Percentiles rank a stretch among this genome's conserved stretches.
phyloP scores from a whole-genome alignment of 257 asterid genomes.

The Solanum paucissectum region DNA sequence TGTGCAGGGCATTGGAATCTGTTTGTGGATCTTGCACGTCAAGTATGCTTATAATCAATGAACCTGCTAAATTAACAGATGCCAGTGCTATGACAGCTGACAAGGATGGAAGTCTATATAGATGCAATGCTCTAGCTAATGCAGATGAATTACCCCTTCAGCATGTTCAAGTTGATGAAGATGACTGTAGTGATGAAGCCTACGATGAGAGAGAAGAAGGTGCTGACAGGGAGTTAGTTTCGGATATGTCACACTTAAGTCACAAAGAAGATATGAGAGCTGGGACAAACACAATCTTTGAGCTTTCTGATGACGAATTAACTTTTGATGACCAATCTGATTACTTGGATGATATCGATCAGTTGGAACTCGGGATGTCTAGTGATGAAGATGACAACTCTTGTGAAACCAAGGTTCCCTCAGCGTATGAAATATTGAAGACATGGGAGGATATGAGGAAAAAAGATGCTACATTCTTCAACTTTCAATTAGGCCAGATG shows the following conservation, averaged over 20 bases:
- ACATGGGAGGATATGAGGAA: conserved; percentile 49
- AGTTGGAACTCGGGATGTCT: conserved; percentile 17
- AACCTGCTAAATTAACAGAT: neutral
- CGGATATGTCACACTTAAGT: neutral
- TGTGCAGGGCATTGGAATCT: conserved; percentile 44
- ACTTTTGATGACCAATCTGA: conserved; percentile 8
- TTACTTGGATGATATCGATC: conserved; percentile 21
- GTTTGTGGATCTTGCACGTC: conserved; percentile 24
- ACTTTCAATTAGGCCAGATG: conserved; percentile 4
- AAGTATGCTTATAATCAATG: neutral
- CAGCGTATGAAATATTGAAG: conserved; percentile 63
- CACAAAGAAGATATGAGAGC: neutral
- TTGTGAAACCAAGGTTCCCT: conserved; percentile 30
- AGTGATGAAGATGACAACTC: conserved; percentile 21
- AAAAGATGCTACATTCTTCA: conserved; percentile 5
- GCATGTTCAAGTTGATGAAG: neutral
- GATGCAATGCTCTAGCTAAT: neutral
- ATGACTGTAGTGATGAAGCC: neutral
- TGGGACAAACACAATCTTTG: neutral
- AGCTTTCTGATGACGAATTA: conserved; percentile 9
- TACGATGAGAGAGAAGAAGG: neutral
- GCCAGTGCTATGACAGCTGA: neutral
- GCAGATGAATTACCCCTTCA: neutral
- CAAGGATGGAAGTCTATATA: neutral
- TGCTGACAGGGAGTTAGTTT: neutral